phyloP scores from a whole-genome alignment of 257 asterid species.

The Fraxinus americana region DNA sequence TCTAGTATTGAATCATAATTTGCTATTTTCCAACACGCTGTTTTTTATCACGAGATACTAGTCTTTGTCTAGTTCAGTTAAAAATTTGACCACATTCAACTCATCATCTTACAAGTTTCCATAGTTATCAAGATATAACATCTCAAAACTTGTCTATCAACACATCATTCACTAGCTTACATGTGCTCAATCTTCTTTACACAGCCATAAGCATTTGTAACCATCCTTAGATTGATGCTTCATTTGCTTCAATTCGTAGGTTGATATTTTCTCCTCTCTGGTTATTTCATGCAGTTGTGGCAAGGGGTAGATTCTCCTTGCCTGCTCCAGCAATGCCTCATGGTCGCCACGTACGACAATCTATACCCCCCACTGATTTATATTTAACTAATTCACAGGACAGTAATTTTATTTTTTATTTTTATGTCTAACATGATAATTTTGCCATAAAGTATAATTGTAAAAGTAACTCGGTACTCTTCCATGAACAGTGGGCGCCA shows the following conservation, averaged over 20 bases:
- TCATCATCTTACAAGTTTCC: not conserved
- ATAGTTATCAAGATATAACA: not conserved
- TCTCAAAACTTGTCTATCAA: not conserved
- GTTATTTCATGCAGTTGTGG: slow-evolving; percentile 91
- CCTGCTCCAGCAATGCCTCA: slow-evolving; percentile 98
- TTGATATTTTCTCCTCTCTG: slow-evolving; percentile 77
- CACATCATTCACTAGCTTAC: not conserved
- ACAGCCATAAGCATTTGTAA: not conserved
- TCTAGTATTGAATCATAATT: not conserved
- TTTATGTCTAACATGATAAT: not conserved
- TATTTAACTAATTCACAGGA: not conserved
- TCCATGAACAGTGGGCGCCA: slow-evolving; percentile 89
- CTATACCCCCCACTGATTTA: no score
- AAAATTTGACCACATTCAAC: not conserved
- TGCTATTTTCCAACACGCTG: not conserved
- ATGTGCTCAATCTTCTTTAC: not conserved
- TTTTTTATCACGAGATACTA: not conserved
- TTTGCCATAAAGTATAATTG: slow-evolving; percentile 10
- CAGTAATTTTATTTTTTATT: not conserved
- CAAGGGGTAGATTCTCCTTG: slow-evolving; percentile 95
- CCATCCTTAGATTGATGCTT: slow-evolving; percentile 19
- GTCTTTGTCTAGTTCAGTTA: not conserved
- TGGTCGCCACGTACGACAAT: slow-evolving; percentile 76
- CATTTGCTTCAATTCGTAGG: slow-evolving; percentile 51
- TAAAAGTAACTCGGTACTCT: slow-evolving; percentile 27